These are phyloP conservation scores for Talaromyces sp. DNA, from an alignment of 2,329 filamentous ascomycete genomes.

Conservation along the genomic window DNA sequence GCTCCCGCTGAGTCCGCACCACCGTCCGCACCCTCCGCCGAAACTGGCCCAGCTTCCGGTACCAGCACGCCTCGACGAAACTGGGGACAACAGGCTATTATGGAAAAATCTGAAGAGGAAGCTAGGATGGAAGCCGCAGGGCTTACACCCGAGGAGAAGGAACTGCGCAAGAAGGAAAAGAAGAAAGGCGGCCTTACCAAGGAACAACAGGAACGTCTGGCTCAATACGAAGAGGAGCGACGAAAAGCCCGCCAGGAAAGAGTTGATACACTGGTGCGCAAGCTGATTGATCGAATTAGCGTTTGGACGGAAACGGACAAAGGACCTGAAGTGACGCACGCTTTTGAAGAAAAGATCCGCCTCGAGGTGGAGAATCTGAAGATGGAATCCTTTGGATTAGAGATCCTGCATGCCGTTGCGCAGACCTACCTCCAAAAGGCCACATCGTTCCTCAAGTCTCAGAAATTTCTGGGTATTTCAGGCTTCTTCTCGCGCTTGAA, in stretches of 20 bases:
- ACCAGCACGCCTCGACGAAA: slow-evolving; percentile 45
- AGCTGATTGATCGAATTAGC: slow-evolving; percentile 81
- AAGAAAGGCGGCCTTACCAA: slow-evolving; percentile 82
- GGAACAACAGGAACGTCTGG: slow-evolving; percentile 88
- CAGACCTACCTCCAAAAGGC: slow-evolving; percentile 85
- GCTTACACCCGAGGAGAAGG: slow-evolving; percentile 67
- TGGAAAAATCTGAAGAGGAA: slow-evolving; percentile 80
- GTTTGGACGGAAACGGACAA: slow-evolving; percentile 98
- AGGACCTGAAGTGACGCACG: slow-evolving; percentile 70
- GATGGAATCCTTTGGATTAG: slow-evolving; percentile 97
- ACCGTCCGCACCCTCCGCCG: slow-evolving; percentile 25
- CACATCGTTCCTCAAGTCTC: slow-evolving; percentile 80
- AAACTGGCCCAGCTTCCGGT: slow-evolving; percentile 34
- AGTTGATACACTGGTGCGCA: slow-evolving; percentile 74
- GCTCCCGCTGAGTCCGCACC: slow-evolving; percentile 12
- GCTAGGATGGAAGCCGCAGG: slow-evolving; percentile 58
- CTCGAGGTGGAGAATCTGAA: slow-evolving; percentile 97
- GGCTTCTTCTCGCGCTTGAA: slow-evolving; percentile 92
- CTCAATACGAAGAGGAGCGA: slow-evolving; percentile 81
- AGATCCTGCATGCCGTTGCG: slow-evolving; percentile 93
- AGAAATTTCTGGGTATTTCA: slow-evolving; percentile 93
- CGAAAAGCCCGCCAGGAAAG: slow-evolving; percentile 80
- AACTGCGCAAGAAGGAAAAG: slow-evolving; percentile 74
- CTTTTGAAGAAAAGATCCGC: slow-evolving; percentile 90
- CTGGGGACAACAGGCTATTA: slow-evolving; percentile 77